Percentiles rank a stretch among this genome's conserved stretches.
Conservation (phyloP, 2,329 filamentous ascomycete genomes). For the Paracoccidioides brasiliensis region DNA sequence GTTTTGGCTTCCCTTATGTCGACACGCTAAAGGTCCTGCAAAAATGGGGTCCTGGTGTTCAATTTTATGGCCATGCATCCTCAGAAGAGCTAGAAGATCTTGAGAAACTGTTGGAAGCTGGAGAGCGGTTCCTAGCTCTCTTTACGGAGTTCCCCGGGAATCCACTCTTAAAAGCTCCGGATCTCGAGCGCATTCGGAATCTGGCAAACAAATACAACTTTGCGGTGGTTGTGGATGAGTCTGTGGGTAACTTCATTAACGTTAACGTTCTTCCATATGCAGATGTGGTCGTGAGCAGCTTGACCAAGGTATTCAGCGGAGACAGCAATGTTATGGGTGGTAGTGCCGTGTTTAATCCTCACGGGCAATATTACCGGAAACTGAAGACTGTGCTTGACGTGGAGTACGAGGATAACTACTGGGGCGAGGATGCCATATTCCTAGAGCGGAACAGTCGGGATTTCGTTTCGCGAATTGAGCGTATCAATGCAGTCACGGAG, state of each 20-base stretch:
- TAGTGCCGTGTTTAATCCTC: slow-evolving; percentile 51
- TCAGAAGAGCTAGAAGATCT: slow-evolving; percentile 70
- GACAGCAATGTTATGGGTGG: slow-evolving; percentile 99
- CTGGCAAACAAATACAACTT: slow-evolving; percentile 79
- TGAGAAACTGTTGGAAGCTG: slow-evolving; percentile 54
- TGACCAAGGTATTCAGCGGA: slow-evolving; percentile 95
- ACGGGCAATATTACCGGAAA: slow-evolving; percentile 53
- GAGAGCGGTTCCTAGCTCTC: slow-evolving; percentile 66
- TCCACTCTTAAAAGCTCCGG: slow-evolving; percentile 71
- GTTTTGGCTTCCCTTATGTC: slow-evolving; percentile 94
- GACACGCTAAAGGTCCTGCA: slow-evolving; percentile 90
- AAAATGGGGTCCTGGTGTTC: slow-evolving; percentile 81
- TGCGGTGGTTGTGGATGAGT: slow-evolving; percentile 85
- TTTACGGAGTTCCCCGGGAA: slow-evolving; percentile 96
- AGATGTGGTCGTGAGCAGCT: slow-evolving; percentile 83
- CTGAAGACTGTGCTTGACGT: slow-evolving; percentile 54
- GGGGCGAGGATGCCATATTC: slow-evolving; percentile 87
- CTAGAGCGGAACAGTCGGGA: slow-evolving; percentile 94
- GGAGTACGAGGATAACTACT: slow-evolving; percentile 79
- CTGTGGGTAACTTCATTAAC: slow-evolving; percentile 92
- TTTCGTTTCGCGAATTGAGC: slow-evolving; percentile 67
- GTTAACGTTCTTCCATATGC: slow-evolving; percentile 81
- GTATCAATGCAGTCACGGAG: slow-evolving; percentile 78
- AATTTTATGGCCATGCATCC: slow-evolving; percentile 77
- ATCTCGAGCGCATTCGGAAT: slow-evolving; percentile 65